Evolutionary conservation across 495 filamentous ascomycete species (phyloP), one percentile per base, ranked within the genome.

Genomic region (Annulohypoxylon bovei): DNA sequence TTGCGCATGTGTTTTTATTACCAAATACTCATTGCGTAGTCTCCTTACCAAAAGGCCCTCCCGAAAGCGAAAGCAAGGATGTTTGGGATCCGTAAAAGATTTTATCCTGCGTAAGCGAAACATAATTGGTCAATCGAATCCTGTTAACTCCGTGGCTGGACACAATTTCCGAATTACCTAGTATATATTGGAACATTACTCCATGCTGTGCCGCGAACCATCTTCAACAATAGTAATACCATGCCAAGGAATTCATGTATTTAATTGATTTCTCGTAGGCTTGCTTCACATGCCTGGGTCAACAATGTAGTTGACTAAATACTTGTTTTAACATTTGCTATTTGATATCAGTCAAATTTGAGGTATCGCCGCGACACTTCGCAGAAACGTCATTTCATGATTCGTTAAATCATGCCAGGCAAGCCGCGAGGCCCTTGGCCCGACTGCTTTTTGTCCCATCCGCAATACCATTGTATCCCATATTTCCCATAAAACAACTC

Each of bases 321-420:
- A 7, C 42, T 40, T 22, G 22, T 32, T 28, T 55, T 39, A 6
- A 52, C 9, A 56, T 39, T 39, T 53, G 42, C 58, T 60, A 71
- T 14, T 49, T 59, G 35, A 62, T 37, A 50, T 50, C 16, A 49
- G 14, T 39, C 44, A 56, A 64, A 55, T 11, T 53, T 50, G 50
- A 59, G 40, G 39, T 62, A 68, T 62, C 60, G 16, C 47, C 18
- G 23, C 55, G 49, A 30, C 25, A 53, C 3, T 32, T 68, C 56
- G 46, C 56, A 40, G 61, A 68, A 68, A 68, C 57, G 22, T 68
- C 40, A 68, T 60, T 11, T 68, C 70, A 39, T 72, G 60, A 72
- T 72, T 72, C 70, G 42, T 72, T 32, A 68, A 65, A 68, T 65
- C 65, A 65, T 62, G 65, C 56, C 42, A 57, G 61, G 55, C 28